Conservation (phyloP, 1,284 basidiomycete species). For the Farysia itapuensis region DNA sequence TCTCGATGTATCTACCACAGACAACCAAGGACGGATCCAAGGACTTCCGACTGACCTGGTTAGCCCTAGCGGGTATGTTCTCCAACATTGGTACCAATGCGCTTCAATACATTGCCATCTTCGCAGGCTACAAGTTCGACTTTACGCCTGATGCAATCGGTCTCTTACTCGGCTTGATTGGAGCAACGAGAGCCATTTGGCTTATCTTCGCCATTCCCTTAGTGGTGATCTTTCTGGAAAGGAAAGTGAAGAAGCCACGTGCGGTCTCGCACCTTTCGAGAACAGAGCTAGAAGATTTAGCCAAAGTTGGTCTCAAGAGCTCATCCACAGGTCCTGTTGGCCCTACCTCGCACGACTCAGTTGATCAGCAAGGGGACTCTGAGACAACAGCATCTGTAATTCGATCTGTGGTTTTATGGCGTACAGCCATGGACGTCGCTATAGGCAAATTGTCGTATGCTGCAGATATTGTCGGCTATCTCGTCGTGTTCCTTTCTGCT, state of each 20-base stretch:
- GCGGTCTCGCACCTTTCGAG: constrained; percentile 8
- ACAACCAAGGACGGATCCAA: constrained; percentile 11
- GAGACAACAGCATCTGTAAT: constrained; percentile 1
- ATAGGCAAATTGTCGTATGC: constrained; percentile 27
- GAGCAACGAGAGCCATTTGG: constrained; percentile 21
- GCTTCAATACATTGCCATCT: constrained; percentile 22
- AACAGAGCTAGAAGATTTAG: constrained; percentile 14
- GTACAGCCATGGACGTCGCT: constrained; percentile 17
- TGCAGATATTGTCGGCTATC: constrained; percentile 27
- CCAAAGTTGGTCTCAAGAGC: constrained; percentile 21
- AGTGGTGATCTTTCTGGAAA: constrained; percentile 20
- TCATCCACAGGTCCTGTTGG: not conserved
- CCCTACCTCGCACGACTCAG: too few relatives aligned
- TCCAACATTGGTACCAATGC: constrained; percentile 30
- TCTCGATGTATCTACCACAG: constrained; percentile 28
- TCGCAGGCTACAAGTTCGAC: constrained; percentile 34
- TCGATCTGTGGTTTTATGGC: constrained; percentile 18
- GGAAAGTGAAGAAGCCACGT: constrained; percentile 12
- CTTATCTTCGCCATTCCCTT: constrained; percentile 29
- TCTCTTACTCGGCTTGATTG: constrained; percentile 20
- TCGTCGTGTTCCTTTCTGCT: constrained; percentile 24
- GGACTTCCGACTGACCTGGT: constrained; percentile 31
- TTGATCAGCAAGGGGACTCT: too few relatives aligned
- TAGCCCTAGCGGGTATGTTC: constrained; percentile 23
- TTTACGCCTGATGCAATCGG: constrained; percentile 34